A percentile compares a stretch with the other conserved stretches of the same genome.
Evolutionary conservation across 2,329 filamentous ascomycete species (phyloP).

Genomic region (Cyclaneusma minus): DNA sequence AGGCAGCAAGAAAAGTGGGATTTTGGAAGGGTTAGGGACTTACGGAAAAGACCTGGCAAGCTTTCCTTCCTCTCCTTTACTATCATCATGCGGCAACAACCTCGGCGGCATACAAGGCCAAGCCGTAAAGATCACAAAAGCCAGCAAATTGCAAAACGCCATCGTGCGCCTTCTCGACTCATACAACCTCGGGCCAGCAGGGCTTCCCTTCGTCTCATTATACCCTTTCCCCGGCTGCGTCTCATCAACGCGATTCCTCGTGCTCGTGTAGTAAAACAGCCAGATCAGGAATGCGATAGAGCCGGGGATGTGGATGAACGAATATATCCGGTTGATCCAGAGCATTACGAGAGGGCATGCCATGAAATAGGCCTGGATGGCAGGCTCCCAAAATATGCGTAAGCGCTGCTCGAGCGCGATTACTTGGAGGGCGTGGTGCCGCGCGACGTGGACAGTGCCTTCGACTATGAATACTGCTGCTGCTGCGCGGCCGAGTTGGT

Average conservation of each 20-base stretch:
- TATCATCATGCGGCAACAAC: slow-evolving; percentile 34
- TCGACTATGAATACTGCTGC: slow-evolving; percentile 54
- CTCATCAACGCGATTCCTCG: slow-evolving; percentile 32
- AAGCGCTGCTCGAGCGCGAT: slow-evolving; percentile 50
- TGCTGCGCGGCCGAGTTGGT: slow-evolving; percentile 59
- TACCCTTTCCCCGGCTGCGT: slow-evolving; percentile 21
- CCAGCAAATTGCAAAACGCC: slow-evolving; percentile 41
- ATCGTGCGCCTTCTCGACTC: slow-evolving; percentile 38
- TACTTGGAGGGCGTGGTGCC: slow-evolving; percentile 51
- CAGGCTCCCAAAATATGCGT: slow-evolving; percentile 48
- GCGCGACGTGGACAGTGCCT: slow-evolving; percentile 51
- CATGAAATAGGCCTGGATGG: slow-evolving; percentile 42
- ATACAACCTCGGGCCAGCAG: slow-evolving; percentile 34
- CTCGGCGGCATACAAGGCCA: slow-evolving; percentile 48
- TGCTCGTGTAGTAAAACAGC: slow-evolving; percentile 57
- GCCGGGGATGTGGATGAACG: slow-evolving; percentile 64
- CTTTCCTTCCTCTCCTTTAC: slow-evolving; percentile 36
- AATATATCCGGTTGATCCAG: slow-evolving; percentile 60
- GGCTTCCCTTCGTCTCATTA: slow-evolving; percentile 21
- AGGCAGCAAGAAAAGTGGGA: background rate
- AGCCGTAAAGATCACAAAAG: slow-evolving; percentile 40
- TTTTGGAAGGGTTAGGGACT: slow-evolving; percentile 1
- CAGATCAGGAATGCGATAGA: slow-evolving; percentile 55
- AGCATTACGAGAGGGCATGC: slow-evolving; percentile 39
- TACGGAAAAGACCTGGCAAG: slow-evolving; percentile 39